Base-by-base conservation (phyloP, 345 rosid genomes). In the Litchi chinensis region DNA sequence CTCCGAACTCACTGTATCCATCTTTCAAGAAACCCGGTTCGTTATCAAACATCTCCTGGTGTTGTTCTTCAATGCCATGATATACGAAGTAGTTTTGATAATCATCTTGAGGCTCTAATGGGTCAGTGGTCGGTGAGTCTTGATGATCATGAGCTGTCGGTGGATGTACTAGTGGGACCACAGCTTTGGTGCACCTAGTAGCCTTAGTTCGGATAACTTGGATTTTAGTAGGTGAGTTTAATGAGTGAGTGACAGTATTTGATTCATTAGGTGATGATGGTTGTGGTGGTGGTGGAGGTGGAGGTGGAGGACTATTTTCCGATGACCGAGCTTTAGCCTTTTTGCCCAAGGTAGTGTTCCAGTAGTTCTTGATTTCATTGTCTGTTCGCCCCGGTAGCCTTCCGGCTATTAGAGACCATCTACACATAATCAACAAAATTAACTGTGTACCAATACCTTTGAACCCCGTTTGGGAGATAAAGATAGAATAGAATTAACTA, bases 381-480 rank as follows among this genome's bases (percentile, higher is more conserved):
- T 89, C 92, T 76, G 92, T 89, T 86, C 92, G 89, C 71, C 93
- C 91, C 43, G 93, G 93, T 71, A 89, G 85, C 81, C 91, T 86
- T 67, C 91, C 93, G 26, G 93, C 93, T 77, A 89, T 89, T 50
- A 89, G 73, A 44, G 93, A 89, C 93, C 93, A 89, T 82, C 93
- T 89, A 60, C 80, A 50, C 2, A 67, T 32, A 5, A 74, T 6
- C 21, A 56, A 26, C 11, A 2, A 50, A 59, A 39, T 16, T 11
- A 32, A 32, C 37, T 32, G 37, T 3, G 24, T 22, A 62, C 71
- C 12, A 64, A 19, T 41, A 4, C 10, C 39, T 3, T 19, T 21
- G 18, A 28, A 13, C 15, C 16, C 54, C 37, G 37, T 32, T 32
- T 3, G 56, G n/a, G 56, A 65, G 24, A 11, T 5, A 9, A 8